These are phyloP conservation scores for Metschnikowia koreensis DNA, from an alignment of 805 yeast species.

Conservation along the genomic window DNA sequence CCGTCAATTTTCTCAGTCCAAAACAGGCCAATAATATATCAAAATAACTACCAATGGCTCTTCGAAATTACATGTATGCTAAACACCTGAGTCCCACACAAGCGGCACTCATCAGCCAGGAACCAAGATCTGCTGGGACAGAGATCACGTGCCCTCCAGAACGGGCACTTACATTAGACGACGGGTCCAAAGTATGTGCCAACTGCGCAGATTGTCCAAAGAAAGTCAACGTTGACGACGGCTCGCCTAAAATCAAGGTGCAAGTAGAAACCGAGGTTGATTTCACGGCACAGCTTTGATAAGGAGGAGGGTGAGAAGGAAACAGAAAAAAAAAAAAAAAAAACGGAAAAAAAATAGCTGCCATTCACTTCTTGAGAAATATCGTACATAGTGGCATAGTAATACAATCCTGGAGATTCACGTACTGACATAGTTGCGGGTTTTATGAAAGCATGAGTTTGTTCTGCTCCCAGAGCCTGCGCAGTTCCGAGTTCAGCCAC, in stretches of 20 bases:
- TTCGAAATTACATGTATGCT: slow-evolving; percentile 41
- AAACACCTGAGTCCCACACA: slow-evolving; percentile 29
- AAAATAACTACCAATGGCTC: slow-evolving; percentile 28
- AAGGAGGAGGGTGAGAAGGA: too few relatives aligned
- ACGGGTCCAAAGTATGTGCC: slow-evolving; percentile 26
- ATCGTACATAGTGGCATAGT: too few relatives aligned
- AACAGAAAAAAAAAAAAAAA: neutral
- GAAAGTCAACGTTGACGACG: slow-evolving; percentile 12
- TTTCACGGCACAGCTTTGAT: slow-evolving; percentile 5
- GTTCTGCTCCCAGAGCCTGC: slow-evolving; percentile 19
- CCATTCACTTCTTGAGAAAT: neutral
- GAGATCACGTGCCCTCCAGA: slow-evolving; percentile 11
- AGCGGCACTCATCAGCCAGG: slow-evolving; percentile 19
- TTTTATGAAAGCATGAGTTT: slow-evolving; percentile 15
- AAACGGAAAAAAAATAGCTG: neutral
- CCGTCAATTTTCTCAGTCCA: slow-evolving; percentile 12
- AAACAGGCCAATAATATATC: neutral
- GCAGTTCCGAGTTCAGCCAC: slow-evolving; percentile 15
- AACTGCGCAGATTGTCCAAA: slow-evolving; percentile 33
- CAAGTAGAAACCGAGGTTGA: slow-evolving; percentile 13
- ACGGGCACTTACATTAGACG: slow-evolving; percentile 19
- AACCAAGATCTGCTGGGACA: slow-evolving; percentile 1
- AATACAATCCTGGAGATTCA: neutral
- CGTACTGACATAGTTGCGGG: neutral
- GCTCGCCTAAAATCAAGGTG: slow-evolving; percentile 14